Evolutionary conservation across 1,284 basidiomycete species (phyloP).

Genomic region (Xanthoconium separans): DNA sequence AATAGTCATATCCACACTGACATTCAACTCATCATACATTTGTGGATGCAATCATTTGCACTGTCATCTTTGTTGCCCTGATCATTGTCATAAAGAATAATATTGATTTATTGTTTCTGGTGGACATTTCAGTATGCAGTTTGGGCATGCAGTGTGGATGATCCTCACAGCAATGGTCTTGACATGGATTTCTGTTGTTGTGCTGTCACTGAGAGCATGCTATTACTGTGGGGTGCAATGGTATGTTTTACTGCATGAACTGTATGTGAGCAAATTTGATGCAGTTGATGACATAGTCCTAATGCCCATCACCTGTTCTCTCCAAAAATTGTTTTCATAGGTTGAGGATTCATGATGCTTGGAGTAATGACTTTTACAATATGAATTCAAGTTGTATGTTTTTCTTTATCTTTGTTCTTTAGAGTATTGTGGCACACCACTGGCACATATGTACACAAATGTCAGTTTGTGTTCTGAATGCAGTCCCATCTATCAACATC

Average conservation of each 20-base stretch:
- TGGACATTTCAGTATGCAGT: conserved; percentile 44
- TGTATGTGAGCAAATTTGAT: conserved; percentile 7
- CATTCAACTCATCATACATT: no score
- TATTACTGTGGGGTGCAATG: conserved; percentile 64
- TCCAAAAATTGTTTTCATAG: conserved; percentile 6
- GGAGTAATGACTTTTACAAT: neutral
- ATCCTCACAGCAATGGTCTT: conserved; percentile 50
- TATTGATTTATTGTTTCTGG: conserved; percentile 42
- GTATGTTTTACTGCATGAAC: conserved; percentile 22
- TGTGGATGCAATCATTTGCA: conserved; percentile 51
- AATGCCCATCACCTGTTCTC: neutral
- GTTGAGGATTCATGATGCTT: neutral
- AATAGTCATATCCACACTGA: no score
- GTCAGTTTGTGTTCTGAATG: conserved; percentile 21
- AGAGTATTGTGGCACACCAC: no score
- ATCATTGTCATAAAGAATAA: conserved; percentile 49
- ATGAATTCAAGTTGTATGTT: neutral
- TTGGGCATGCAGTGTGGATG: conserved; percentile 75
- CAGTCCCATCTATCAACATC: neutral
- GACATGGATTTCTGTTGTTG: conserved; percentile 59
- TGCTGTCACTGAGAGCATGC: conserved; percentile 61
- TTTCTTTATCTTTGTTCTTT: neutral
- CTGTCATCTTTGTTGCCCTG: conserved; percentile 58
- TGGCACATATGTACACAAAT: no score
- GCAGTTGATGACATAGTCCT: conserved; percentile 10